These are phyloP conservation scores for Kluyveromyces nonfermentans DNA, from an alignment of 805 yeast species.

Conservation along the genomic window DNA sequence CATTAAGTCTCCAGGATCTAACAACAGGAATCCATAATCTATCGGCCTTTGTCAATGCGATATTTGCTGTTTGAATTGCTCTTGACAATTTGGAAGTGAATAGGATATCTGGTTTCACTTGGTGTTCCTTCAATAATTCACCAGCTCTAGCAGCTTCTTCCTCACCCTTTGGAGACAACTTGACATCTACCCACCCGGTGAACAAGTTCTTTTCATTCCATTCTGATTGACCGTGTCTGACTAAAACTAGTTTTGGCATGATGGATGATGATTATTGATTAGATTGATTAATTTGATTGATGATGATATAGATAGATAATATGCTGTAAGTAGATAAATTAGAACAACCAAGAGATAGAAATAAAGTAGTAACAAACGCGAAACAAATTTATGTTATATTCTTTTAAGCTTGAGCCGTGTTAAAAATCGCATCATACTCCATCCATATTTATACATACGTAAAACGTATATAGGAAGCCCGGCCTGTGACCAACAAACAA, in stretches of 20 bases:
- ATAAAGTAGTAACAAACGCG: background rate
- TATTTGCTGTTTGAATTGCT: slow-evolving; percentile 96
- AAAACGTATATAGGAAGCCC: background rate
- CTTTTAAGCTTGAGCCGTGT: background rate
- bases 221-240: slow-evolving; percentile 99
- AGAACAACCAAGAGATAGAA: background rate
- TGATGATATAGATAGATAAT: no score
- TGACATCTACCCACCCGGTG: slow-evolving; percentile 98
- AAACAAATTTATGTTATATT: no score
- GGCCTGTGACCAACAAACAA: background rate
- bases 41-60: slow-evolving; percentile 83
- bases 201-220: slow-evolving; percentile 97
- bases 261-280: background rate
- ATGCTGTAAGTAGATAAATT: no score
- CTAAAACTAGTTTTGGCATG: slow-evolving; percentile 69
- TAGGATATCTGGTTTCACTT: slow-evolving; percentile 74
- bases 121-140: slow-evolving; percentile 78
- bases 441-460: no score
- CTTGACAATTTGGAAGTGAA: slow-evolving; percentile 88
- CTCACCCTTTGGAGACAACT: slow-evolving; percentile 72
- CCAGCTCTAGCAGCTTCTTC: slow-evolving; percentile 93
- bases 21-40: slow-evolving; percentile 83
- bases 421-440: background rate
- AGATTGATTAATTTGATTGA: no score
- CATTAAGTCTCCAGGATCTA: slow-evolving; percentile 97